Conservation (phyloP, 257 asterid genomes). For the Euphrasia confusa region DNA sequence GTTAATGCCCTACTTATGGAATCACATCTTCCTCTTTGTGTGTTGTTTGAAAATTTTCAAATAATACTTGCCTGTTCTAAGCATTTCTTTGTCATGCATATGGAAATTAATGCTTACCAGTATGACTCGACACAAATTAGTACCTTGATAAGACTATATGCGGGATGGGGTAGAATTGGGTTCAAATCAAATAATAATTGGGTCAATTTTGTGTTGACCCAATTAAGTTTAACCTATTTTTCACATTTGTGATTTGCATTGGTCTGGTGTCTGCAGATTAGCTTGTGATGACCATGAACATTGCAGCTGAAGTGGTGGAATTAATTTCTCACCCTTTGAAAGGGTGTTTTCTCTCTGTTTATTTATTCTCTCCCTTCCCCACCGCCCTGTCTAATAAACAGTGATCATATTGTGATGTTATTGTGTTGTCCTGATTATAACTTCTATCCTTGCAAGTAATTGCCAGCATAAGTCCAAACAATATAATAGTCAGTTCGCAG, state of each 20-base stretch:
- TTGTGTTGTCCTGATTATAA: neutral
- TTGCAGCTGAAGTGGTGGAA: too few relatives aligned
- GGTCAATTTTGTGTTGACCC: neutral
- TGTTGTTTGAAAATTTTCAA: constrained; percentile 18
- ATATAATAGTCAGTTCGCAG: neutral
- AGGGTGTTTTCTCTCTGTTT: too few relatives aligned
- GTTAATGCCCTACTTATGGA: constrained; percentile 6
- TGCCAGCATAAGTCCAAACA: neutral
- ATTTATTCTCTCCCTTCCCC: too few relatives aligned
- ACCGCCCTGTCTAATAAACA: too few relatives aligned
- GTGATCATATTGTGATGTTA: neutral
- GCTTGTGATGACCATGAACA: too few relatives aligned
- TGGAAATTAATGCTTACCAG: neutral
- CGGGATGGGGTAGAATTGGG: neutral
- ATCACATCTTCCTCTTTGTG: constrained; percentile 19
- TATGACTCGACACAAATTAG: neutral
- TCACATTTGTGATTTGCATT: neutral
- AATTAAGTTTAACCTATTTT: neutral
- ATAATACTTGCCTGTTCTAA: constrained; percentile 13
- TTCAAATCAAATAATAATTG: neutral
- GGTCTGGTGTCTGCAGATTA: neutral
- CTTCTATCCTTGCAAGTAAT: neutral
- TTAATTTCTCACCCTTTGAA: too few relatives aligned
- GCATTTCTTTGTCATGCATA: constrained; percentile 2
- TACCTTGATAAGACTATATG: neutral